Conservation (phyloP, 805 yeast genomes). For the Saturnispora diversa region DNA sequence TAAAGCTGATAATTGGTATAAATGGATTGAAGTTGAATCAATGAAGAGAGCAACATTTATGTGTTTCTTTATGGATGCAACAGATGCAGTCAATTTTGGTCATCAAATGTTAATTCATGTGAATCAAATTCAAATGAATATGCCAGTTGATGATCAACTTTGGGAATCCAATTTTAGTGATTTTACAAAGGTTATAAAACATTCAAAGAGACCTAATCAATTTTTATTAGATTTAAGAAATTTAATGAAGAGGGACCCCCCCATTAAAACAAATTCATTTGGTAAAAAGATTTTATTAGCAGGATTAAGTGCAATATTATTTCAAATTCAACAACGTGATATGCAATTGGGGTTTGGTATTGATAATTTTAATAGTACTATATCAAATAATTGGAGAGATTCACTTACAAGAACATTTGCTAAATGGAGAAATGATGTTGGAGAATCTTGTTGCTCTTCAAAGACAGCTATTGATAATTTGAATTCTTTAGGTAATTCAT, state of each 20-base stretch:
- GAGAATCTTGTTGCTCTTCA: conserved; percentile 31
- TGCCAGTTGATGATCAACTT: conserved; percentile 56
- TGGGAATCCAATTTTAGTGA: conserved; percentile 36
- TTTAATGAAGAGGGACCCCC: conserved; percentile 44
- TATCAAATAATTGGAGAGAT: conserved; percentile 56
- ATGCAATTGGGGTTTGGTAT: conserved; percentile 47
- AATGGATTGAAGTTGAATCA: conserved; percentile 76
- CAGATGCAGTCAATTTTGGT: conserved; percentile 72
- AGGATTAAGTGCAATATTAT: conserved; percentile 59
- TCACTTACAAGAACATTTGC: conserved; percentile 62
- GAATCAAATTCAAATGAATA: conserved; percentile 51
- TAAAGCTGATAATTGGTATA: conserved; percentile 34
- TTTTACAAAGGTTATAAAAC: conserved; percentile 21
- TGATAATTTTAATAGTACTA: conserved; percentile 29
- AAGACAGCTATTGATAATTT: conserved; percentile 28
- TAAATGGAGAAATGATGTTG: conserved; percentile 51
- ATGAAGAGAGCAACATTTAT: conserved; percentile 70
- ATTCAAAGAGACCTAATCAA: conserved; percentile 29
- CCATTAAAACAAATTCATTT: conserved; percentile 41
- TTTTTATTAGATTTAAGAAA: conserved; percentile 53
- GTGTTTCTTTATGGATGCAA: conserved; percentile 75
- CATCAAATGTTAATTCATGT: conserved; percentile 53
- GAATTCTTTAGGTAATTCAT: conserved; percentile 22
- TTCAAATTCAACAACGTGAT: conserved; percentile 67
- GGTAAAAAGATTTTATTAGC: conserved; percentile 61